Conservation (phyloP, 2,329 filamentous ascomycete species). For the Mycosphaerelloides madeirae region DNA sequence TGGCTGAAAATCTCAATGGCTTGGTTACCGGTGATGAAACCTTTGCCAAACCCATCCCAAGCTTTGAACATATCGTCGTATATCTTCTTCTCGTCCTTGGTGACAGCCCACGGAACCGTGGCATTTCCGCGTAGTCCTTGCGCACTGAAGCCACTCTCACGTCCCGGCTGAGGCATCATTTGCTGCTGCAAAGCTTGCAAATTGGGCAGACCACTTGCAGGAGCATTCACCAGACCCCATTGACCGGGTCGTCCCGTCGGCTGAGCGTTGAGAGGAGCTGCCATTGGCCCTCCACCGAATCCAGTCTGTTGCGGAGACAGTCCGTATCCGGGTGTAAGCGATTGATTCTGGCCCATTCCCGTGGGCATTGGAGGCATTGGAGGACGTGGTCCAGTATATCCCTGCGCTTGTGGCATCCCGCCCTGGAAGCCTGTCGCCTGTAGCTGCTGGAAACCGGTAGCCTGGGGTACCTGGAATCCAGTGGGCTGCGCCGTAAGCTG, state of each 20-base stretch:
- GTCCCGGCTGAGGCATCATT: slow-evolving; percentile 95
- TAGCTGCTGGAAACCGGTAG: slow-evolving; percentile 51
- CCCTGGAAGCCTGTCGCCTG: slow-evolving; percentile 50
- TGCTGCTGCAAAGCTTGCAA: slow-evolving; percentile 87
- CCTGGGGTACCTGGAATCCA: slow-evolving; percentile 54
- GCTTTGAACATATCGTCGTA: slow-evolving; percentile 93
- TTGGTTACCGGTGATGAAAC: slow-evolving; percentile 84
- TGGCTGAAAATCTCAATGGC: slow-evolving; percentile 97
- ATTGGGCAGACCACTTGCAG: slow-evolving; percentile 81
- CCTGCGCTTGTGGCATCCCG: slow-evolving; percentile 66
- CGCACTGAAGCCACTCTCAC: slow-evolving; percentile 82
- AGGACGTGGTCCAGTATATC: slow-evolving; percentile 73
- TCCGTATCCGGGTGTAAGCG: slow-evolving; percentile 21
- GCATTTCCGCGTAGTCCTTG: slow-evolving; percentile 87
- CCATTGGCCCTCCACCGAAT: slow-evolving; percentile 53
- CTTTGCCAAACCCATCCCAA: slow-evolving; percentile 93
- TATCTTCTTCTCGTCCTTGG: slow-evolving; percentile 95
- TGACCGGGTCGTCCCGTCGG: slow-evolving; percentile 90
- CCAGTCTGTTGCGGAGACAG: slow-evolving; percentile 61
- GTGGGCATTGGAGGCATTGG: slow-evolving; percentile 82
- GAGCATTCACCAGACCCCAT: slow-evolving; percentile 97
- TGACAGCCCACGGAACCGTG: slow-evolving; percentile 96
- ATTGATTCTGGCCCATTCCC: slow-evolving; percentile 57
- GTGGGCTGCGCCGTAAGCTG: slow-evolving; percentile 52
- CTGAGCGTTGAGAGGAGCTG: slow-evolving; percentile 73